Percentiles rank a stretch among this genome's conserved stretches.
Conservation (phyloP, 2,329 filamentous ascomycete species). For the Drechslerella stenobrocha region DNA sequence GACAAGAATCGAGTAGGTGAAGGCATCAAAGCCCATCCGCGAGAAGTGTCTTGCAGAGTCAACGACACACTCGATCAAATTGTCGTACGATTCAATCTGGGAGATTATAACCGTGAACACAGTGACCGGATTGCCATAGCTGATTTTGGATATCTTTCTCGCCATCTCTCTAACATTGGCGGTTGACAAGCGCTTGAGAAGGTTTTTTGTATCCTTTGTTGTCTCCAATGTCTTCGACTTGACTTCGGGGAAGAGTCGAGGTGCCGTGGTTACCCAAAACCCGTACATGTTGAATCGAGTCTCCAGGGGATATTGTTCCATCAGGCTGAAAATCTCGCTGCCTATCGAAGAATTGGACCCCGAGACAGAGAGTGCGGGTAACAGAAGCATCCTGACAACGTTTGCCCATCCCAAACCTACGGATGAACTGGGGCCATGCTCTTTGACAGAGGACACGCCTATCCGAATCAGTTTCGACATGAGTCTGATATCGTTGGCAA, state of each 20-base stretch:
- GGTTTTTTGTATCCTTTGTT: conserved; percentile 75
- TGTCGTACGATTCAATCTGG: conserved; percentile 91
- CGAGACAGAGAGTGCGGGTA: conserved; percentile 84
- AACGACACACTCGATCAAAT: conserved; percentile 90
- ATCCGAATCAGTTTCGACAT: conserved; percentile 84
- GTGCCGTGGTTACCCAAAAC: conserved; percentile 81
- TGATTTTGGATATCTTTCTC: conserved; percentile 85
- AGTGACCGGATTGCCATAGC: conserved; percentile 83
- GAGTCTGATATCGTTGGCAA: conserved; percentile 78
- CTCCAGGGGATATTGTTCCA: conserved; percentile 75
- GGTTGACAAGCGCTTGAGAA: conserved; percentile 85
- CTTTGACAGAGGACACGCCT: conserved; percentile 71
- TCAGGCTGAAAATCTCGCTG: conserved; percentile 81
- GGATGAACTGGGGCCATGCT: conserved; percentile 35
- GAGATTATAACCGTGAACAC: conserved; percentile 87
- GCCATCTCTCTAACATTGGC: conserved; percentile 86
- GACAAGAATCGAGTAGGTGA: conserved; percentile 89
- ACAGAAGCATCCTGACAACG: conserved; percentile 77
- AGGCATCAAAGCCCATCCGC: conserved; percentile 84
- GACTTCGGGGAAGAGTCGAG: conserved; percentile 69
- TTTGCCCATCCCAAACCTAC: conserved; percentile 72
- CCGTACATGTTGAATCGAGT: conserved; percentile 86
- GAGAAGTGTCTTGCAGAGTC: conserved; percentile 95
- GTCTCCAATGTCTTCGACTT: conserved; percentile 76
- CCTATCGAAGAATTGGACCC: conserved; percentile 81